A percentile compares a stretch with the other conserved stretches of the same genome.
These are phyloP conservation scores for Naganishia vaughanmartiniae DNA, from an alignment of 768 basidiomycete genomes.

Conservation along the genomic window DNA sequence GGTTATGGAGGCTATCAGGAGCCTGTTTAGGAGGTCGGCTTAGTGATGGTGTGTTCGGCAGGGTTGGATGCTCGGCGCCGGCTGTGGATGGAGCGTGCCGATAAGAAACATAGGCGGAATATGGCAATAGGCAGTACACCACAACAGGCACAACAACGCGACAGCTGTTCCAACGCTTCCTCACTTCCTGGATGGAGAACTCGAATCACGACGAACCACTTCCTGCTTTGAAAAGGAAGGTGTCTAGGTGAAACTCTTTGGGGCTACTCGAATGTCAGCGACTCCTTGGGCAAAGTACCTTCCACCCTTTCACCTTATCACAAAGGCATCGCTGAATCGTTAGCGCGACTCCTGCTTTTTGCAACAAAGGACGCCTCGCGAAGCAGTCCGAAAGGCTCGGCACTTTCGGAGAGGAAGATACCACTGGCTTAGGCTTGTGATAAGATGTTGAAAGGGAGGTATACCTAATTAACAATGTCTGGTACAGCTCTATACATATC, in stretches of 20 bases:
- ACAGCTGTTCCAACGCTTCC: background rate
- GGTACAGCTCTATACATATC: background rate
- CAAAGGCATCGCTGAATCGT: background rate
- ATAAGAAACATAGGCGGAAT: background rate
- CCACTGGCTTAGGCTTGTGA: background rate
- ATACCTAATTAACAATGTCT: background rate
- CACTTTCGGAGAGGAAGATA: background rate
- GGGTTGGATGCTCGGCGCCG: background rate
- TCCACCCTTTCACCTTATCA: background rate
- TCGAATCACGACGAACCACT: background rate
- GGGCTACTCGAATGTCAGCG: background rate
- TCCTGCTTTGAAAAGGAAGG: background rate
- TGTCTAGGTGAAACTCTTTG: background rate
- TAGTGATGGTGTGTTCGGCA: background rate
- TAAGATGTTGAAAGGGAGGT: background rate
- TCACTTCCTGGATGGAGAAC: background rate
- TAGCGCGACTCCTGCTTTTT: background rate
- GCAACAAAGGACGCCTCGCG: background rate
- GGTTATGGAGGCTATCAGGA: constrained; percentile 24
- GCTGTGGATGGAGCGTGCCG: background rate
- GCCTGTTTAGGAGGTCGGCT: constrained; percentile 6
- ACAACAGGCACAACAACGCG: background rate
- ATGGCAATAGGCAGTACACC: too few relatives aligned
- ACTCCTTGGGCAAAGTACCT: background rate
- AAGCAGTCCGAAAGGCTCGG: background rate